Conservation (phyloP, 176 grass and related monocot genomes). For the Calamus simplicifolius region DNA sequence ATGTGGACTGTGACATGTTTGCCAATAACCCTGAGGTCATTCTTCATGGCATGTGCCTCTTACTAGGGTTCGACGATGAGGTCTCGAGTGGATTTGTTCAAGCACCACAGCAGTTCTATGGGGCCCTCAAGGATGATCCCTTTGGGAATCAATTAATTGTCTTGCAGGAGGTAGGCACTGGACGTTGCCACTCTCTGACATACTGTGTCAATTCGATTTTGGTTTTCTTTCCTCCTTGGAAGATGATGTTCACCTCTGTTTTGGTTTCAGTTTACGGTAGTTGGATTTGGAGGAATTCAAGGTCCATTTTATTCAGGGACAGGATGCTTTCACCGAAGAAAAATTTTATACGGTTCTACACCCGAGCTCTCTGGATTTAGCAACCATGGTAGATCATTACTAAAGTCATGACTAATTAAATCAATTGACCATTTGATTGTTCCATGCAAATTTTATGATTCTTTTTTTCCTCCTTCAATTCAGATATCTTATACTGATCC, state of each 20-base stretch:
- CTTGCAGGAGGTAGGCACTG: neutral
- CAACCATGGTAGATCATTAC: neutral
- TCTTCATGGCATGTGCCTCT: slow-evolving; percentile 38
- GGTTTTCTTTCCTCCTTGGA: neutral
- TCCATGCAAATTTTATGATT: too few relatives aligned
- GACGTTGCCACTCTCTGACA: too few relatives aligned
- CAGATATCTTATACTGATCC: too few relatives aligned
- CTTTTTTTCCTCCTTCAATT: too few relatives aligned
- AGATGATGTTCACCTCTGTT: neutral
- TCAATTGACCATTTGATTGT: too few relatives aligned
- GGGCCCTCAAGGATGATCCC: slow-evolving; percentile 40
- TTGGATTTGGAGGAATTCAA: slow-evolving; percentile 15
- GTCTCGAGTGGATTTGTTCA: slow-evolving; percentile 32
- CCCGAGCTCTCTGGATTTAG: neutral
- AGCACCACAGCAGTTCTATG: slow-evolving; percentile 29
- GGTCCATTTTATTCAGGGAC: slow-evolving; percentile 31
- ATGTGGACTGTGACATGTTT: slow-evolving; percentile 73
- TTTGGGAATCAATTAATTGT: slow-evolving; percentile 36
- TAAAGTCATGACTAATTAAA: too few relatives aligned
- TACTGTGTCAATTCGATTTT: too few relatives aligned
- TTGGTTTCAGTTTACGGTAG: neutral
- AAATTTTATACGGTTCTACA: slow-evolving; percentile 29
- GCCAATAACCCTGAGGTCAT: slow-evolving; percentile 28
- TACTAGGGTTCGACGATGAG: slow-evolving; percentile 30
- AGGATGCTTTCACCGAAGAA: slow-evolving; percentile 50